phyloP scores from a whole-genome alignment of 2,329 filamentous ascomycete species.

The Oidium heveae region DNA sequence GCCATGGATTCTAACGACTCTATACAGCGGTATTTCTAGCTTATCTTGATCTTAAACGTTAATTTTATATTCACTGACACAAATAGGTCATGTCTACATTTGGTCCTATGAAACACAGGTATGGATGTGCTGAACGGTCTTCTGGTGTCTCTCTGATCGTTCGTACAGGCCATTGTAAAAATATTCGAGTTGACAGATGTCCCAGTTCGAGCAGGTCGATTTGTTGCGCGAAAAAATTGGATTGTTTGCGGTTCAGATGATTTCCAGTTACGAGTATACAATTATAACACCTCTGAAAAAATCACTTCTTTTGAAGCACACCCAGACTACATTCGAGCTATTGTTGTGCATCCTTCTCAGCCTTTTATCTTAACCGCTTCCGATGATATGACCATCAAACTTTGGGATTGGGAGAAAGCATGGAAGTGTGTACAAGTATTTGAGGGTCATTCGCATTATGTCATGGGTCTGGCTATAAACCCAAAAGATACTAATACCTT shows the following conservation, averaged over 20 bases:
- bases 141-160: constrained; percentile 3
- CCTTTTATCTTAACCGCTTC: constrained; percentile 89
- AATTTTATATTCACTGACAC: neutral
- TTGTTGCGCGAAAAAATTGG: constrained; percentile 97
- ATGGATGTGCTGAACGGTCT: constrained; percentile 5
- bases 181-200: constrained; percentile 98
- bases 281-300: constrained; percentile 99
- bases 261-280: constrained; percentile 74
- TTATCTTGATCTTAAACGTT: neutral
- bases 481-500: constrained; percentile 90
- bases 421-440: constrained; percentile 95
- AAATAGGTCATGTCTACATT: constrained; percentile 84
- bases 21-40: constrained; percentile 56
- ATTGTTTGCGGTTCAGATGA: constrained; percentile 88
- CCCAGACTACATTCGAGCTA: constrained; percentile 93
- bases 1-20: constrained; percentile 86
- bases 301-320: constrained; percentile 93
- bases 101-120: constrained; percentile 92
- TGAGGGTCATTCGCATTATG: constrained; percentile 88
- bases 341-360: constrained; percentile 83
- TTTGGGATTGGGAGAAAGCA: constrained; percentile 96
- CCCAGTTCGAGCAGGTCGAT: constrained; percentile 84
- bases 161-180: constrained; percentile 58
- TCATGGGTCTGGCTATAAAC: constrained; percentile 92
- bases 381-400: constrained; percentile 95